A percentile compares a stretch with the other conserved stretches of the same genome.
phyloP scores from a whole-genome alignment of 2,329 filamentous ascomycete genomes.

The Neonectria magnoliae region DNA sequence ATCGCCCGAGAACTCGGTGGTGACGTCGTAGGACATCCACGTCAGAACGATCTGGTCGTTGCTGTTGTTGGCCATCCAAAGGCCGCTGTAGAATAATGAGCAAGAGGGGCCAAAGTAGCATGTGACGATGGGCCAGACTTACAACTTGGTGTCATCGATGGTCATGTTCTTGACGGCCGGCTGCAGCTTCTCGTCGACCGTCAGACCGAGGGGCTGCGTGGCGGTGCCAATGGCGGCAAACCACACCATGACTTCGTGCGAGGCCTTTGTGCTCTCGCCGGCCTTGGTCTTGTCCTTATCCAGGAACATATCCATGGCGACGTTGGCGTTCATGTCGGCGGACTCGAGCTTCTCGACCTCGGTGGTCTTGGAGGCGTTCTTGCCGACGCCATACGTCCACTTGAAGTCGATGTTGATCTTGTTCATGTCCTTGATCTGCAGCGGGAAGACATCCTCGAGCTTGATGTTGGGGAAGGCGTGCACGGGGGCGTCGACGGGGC shows the following conservation, averaged over 20 bases:
- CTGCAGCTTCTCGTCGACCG: constrained; percentile 35
- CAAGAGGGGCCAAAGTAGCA: not conserved
- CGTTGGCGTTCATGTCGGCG: constrained; percentile 61
- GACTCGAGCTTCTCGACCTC: constrained; percentile 47
- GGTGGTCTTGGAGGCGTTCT: constrained; percentile 50
- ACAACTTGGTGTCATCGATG: constrained; percentile 56
- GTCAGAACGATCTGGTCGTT: constrained; percentile 59
- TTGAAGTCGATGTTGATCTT: constrained; percentile 56
- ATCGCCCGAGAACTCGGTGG: constrained; percentile 57
- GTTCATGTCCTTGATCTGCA: constrained; percentile 50
- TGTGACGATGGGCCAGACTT: constrained; percentile 31
- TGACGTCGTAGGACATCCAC: constrained; percentile 54
- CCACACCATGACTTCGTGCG: constrained; percentile 68
- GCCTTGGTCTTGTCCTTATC: constrained; percentile 56
- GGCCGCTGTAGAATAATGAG: constrained; percentile 44
- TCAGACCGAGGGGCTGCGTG: constrained; percentile 59
- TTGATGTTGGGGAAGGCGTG: constrained; percentile 66
- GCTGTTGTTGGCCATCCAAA: constrained; percentile 55
- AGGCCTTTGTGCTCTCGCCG: constrained; percentile 52
- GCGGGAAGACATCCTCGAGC: constrained; percentile 57
- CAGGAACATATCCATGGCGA: constrained; percentile 68
- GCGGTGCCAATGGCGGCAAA: constrained; percentile 58
- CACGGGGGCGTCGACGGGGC: constrained; percentile 55
- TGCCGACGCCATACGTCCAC: constrained; percentile 62
- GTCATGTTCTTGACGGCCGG: constrained; percentile 46